These are phyloP conservation scores for Trametes sp. DNA, from an alignment of 1,284 basidiomycete genomes.

Conservation along the genomic window DNA sequence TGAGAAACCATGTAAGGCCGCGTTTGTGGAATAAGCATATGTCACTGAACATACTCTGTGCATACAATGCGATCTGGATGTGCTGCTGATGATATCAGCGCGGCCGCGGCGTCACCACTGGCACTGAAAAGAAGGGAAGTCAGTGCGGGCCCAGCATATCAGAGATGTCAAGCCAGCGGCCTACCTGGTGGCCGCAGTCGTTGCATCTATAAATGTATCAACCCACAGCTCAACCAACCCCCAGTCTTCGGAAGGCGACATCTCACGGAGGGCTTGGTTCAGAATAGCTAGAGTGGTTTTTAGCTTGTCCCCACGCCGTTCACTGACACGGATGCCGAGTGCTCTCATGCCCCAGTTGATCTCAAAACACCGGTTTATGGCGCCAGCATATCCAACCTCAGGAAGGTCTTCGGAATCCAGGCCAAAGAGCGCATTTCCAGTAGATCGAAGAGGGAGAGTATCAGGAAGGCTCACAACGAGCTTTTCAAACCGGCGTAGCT, in stretches of 20 bases:
- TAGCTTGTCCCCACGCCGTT: conserved; percentile 1
- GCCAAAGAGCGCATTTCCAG: background rate
- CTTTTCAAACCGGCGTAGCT: background rate
- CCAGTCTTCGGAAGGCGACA: background rate
- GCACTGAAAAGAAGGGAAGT: too few relatives aligned
- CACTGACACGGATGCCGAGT: background rate
- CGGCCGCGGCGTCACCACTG: too few relatives aligned
- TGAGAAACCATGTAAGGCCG: too few relatives aligned
- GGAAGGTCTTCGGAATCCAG: background rate
- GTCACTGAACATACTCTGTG: too few relatives aligned
- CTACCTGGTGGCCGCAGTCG: background rate
- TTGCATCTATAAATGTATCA: background rate
- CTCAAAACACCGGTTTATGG: conserved; percentile 1
- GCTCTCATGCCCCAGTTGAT: conserved; percentile 4
- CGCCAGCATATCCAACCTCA: background rate
- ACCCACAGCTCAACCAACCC: background rate
- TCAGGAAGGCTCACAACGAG: background rate
- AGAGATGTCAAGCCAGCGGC: too few relatives aligned
- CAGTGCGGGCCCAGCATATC: too few relatives aligned
- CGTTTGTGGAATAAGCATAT: too few relatives aligned
- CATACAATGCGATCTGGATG: too few relatives aligned
- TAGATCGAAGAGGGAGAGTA: background rate
- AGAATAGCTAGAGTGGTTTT: background rate
- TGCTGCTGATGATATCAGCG: background rate
- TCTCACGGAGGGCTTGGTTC: background rate